Conservation (phyloP, 441 rosid species). For the Brassica balearica region DNA sequence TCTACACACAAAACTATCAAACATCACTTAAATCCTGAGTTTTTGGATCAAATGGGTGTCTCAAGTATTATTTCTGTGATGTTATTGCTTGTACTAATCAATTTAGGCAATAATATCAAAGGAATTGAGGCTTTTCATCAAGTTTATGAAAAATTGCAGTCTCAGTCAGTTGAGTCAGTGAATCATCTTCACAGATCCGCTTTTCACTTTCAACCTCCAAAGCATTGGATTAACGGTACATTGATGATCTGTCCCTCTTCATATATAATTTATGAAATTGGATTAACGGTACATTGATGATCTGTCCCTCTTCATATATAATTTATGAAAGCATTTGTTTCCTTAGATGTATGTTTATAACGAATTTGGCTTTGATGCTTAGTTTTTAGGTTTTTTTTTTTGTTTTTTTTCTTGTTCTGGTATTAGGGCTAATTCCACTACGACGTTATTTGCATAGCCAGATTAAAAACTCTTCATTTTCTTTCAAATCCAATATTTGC, state of each 20-base stretch:
- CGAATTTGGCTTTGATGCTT: no score
- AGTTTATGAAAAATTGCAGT: constrained; percentile 45
- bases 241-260: neutral
- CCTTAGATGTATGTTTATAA: no score
- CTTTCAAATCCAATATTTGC: no score
- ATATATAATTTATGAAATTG: neutral
- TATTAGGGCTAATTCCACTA: no score
- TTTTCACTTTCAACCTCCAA: constrained; percentile 81
- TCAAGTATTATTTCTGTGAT: constrained; percentile 16
- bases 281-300: no score
- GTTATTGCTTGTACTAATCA: constrained; percentile 19
- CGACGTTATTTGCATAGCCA: no score
- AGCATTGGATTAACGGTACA: constrained; percentile 82
- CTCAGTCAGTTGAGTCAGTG: constrained; percentile 39
- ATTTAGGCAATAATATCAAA: constrained; percentile 37
- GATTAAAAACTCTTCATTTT: no score
- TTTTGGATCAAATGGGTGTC: constrained; percentile 34
- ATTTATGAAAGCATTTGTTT: no score
- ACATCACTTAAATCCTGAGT: neutral
- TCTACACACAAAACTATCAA: neutral
- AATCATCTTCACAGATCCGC: constrained; percentile 52
- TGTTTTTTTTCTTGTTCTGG: no score
- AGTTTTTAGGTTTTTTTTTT: no score
- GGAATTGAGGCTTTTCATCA: constrained; percentile 40
- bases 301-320: no score